A percentile compares a stretch with the other conserved stretches of the same genome.
phyloP scores from a whole-genome alignment of 139 green algal genomes.

The Eudorina sp. region DNA sequence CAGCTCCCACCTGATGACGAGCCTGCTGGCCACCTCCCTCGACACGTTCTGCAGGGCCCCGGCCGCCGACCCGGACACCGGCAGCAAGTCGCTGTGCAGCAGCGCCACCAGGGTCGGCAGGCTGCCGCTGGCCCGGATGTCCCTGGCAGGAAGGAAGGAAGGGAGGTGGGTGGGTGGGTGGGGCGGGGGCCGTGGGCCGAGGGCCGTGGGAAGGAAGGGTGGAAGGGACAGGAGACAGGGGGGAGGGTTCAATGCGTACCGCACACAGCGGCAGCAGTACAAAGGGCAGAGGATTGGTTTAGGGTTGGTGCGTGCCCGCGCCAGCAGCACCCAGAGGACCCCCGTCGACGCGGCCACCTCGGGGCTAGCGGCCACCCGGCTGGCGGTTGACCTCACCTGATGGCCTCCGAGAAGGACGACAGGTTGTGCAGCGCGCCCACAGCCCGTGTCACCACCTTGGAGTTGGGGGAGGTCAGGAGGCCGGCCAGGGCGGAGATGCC shows the following conservation, averaged over 20 bases:
- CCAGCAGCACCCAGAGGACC: no score
- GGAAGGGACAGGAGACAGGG: no score
- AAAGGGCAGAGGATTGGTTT: background rate
- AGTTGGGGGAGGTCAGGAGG: conserved; percentile 27
- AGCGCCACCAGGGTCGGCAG: conserved; percentile 73
- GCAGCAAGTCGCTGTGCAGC: conserved; percentile 48
- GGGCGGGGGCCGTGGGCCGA: no score
- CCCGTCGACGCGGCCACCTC: no score
- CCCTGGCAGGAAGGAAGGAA: conserved; percentile 1
- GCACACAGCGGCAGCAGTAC: background rate
- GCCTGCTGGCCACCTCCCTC: conserved; percentile 73
- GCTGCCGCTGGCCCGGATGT: conserved; percentile 70
- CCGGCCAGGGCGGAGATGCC: conserved; percentile 17
- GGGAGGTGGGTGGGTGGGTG: background rate
- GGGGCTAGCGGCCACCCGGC: no score
- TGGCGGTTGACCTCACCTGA: no score
- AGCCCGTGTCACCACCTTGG: conserved; percentile 69
- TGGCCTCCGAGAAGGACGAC: conserved; percentile 72
- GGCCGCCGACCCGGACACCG: conserved; percentile 69
- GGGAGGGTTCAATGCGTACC: background rate
- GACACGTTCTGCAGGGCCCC: conserved; percentile 85
- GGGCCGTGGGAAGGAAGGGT: no score
- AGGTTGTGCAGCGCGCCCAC: conserved; percentile 87
- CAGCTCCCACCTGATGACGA: conserved; percentile 58
- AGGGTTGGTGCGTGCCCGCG: no score